Base-by-base conservation (phyloP, 2,329 filamentous ascomycete species). In the Microdochium trichocladiopsis region DNA sequence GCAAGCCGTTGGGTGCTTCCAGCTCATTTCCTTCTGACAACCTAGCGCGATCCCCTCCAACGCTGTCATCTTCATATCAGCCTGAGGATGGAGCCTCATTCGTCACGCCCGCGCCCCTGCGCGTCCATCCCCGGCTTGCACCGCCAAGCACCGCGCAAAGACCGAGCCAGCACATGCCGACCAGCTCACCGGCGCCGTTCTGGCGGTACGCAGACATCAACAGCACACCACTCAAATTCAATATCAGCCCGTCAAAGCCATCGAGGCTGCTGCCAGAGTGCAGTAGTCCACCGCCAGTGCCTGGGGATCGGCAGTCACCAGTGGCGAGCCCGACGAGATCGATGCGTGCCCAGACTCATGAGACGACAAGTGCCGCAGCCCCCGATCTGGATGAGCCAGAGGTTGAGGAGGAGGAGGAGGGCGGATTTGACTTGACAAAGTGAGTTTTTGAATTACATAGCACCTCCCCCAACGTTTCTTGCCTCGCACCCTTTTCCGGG, bases 151-250 rank as follows among this genome's bases (percentile, higher is more conserved):
- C 89, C 5, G 83, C 87, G 4, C 87, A 92, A 64, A 78, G 88
- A 52, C 90, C 90, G 10, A 92, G 87, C 63, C 87, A 91, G 62
- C 89, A 90, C 66, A 90, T 93, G 80, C 88, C 89, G 31, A 91
- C 90, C 47, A 90, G 86, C 60, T 91, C 87, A 28, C 90, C 90
- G 0, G 90, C 90, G 1, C 88, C 89, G 0, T 94, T 95, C 68
- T 95, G 90, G 90, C 91, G 89, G 66, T 94, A 88, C 67, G 84
- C 87, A 41, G 87, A 91, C 58, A 80, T 90, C 54, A 80, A 82
- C 24, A 89, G 84, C 67, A 92, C 88, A 2, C 88, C 88, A 2
- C 72, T 88, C 0, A 66, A 71, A 3, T 82, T 80, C 52, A 82
- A 86, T 55, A 64, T 78, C 41, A 86, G 82, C 60, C 83, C 83